A percentile compares a stretch with the other conserved stretches of the same genome.
Evolutionary conservation across 306 rosid species (phyloP).

Genomic region (Prunus dulcis): DNA sequence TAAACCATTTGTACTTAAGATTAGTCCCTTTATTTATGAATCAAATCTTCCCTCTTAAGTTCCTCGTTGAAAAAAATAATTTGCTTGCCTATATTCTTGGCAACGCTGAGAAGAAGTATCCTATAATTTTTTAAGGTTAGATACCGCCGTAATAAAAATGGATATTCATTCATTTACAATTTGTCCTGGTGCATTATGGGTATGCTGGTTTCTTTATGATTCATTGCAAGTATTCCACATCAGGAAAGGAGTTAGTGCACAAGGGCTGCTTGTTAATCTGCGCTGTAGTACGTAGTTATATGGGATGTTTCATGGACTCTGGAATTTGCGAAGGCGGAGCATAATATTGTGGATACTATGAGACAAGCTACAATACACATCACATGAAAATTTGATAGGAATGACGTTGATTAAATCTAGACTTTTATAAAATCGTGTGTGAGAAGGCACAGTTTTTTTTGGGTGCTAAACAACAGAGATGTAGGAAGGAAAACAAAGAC

Average conservation of each 20-base stretch:
- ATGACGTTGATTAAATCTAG: background rate
- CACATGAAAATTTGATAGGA: background rate
- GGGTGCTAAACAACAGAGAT: background rate
- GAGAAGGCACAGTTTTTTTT: background rate
- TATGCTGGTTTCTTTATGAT: background rate
- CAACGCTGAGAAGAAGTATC: background rate
- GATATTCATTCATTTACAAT: no score
- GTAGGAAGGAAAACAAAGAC: background rate
- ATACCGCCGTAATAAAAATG: background rate
- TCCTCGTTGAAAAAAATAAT: background rate
- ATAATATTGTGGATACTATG: background rate
- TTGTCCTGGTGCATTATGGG: background rate
- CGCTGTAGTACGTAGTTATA: background rate
- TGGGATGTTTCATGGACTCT: background rate
- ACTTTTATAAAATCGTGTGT: background rate
- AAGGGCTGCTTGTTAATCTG: background rate
- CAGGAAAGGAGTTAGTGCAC: background rate
- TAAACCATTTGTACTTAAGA: background rate
- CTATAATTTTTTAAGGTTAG: background rate
- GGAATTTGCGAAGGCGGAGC: background rate
- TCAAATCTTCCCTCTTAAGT: background rate
- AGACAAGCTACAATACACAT: background rate
- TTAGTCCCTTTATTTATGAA: background rate
- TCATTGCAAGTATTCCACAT: background rate
- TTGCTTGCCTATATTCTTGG: background rate